Percentiles rank a stretch among this genome's conserved stretches.
These are phyloP conservation scores for Paraphaeosphaeria sporulosa DNA, from an alignment of 2,329 filamentous ascomycete genomes.

Conservation along the genomic window DNA sequence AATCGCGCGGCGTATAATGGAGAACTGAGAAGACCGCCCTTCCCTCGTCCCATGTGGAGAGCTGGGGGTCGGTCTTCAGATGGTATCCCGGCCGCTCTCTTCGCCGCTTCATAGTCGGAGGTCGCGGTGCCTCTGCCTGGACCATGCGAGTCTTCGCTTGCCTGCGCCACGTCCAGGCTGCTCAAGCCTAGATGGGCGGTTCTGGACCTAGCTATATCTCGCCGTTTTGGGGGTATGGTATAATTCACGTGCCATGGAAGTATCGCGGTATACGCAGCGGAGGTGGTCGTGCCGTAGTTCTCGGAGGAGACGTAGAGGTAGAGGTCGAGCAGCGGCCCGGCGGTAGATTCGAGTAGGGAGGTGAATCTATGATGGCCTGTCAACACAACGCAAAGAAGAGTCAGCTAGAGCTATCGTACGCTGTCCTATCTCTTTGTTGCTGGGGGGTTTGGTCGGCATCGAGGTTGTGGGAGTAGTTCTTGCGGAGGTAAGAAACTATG, in stretches of 20 bases:
- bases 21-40: conserved; percentile 67
- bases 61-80: conserved; percentile 40
- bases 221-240: conserved; percentile 77
- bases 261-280: conserved; percentile 80
- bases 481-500: conserved; percentile 66
- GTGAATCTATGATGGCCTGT: conserved; percentile 47
- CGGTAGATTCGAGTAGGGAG: conserved; percentile 76
- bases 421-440: conserved; percentile 53
- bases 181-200: conserved; percentile 63
- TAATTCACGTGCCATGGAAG: conserved; percentile 90
- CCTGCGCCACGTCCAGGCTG: conserved; percentile 54
- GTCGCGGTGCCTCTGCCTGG: conserved; percentile 40
- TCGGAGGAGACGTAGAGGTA: conserved; percentile 89
- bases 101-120: conserved; percentile 47
- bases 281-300: conserved; percentile 81
- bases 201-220: conserved; percentile 72
- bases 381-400: not conserved
- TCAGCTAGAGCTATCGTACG: conserved; percentile 29
- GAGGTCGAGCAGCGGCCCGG: conserved; percentile 81
- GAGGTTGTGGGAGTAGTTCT: conserved; percentile 36
- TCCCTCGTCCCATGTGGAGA: conserved; percentile 63
- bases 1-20: conserved; percentile 78
- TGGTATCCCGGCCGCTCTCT: conserved; percentile 46
- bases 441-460: conserved; percentile 38
- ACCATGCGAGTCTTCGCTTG: conserved; percentile 44